phyloP scores from a whole-genome alignment of 2,329 filamentous ascomycete genomes.

The Colletotrichum cuscutae region DNA sequence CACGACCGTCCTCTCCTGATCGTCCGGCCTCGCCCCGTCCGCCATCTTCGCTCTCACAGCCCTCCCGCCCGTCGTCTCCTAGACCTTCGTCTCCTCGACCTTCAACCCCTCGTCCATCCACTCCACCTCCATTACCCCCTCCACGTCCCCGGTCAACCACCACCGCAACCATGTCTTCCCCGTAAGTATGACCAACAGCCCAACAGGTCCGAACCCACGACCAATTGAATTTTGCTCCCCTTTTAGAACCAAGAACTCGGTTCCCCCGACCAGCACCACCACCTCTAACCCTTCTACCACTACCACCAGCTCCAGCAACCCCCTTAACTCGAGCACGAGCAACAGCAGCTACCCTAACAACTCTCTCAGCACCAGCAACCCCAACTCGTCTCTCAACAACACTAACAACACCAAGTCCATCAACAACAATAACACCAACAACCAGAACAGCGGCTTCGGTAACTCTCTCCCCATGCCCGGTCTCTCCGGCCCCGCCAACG shows the following conservation, averaged over 20 bases:
- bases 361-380: slow-evolving; percentile 13
- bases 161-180: slow-evolving; percentile 50
- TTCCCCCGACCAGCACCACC: neutral
- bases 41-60: neutral
- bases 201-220: slow-evolving; percentile 39
- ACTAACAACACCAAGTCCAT: slow-evolving; percentile 21
- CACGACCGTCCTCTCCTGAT: neutral
- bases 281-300: slow-evolving; percentile 47
- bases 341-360: slow-evolving; percentile 6
- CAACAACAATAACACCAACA: slow-evolving; percentile 31
- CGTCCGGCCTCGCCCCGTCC: neutral
- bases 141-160: slow-evolving; percentile 34
- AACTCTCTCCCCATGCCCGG: slow-evolving; percentile 53
- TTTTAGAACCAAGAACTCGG: slow-evolving; percentile 49
- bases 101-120: neutral
- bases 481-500: slow-evolving; percentile 48
- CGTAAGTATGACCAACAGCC: slow-evolving; percentile 44
- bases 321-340: slow-evolving; percentile 1
- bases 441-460: neutral
- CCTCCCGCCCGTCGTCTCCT: neutral
- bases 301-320: slow-evolving; percentile 24
- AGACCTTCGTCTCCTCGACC: neutral
- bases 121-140: neutral
- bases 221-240: slow-evolving; percentile 3
- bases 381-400: slow-evolving; percentile 23